Evolutionary conservation across 2,329 filamentous ascomycete genomes (phyloP), one percentile per base, ranked within the genome.

Genomic region (Penicillium crustosum): DNA sequence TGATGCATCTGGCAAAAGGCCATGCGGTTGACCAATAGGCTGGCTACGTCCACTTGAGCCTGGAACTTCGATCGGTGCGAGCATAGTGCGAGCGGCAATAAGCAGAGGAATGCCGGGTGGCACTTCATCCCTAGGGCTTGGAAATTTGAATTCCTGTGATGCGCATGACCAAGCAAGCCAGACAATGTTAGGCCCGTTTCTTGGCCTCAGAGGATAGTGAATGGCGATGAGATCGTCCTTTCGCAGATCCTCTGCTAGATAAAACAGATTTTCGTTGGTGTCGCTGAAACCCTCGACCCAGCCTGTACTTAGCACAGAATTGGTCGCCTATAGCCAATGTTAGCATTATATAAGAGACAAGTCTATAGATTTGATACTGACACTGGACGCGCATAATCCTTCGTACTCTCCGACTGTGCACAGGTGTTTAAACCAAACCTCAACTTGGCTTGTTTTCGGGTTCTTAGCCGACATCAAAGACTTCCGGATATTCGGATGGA

Each of bases 231-330:
- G 58, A 19, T 69, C 58, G 19, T 66, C 57, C 19, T 59, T 58
- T 3, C 59, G 59, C 19, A 78, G 65, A 17, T 64, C 57, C 19
- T 71, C 55, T 13, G 68, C 67, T 49, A 75, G 61, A 4, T 54
- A 54, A 39, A 66, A 66, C 12, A 77, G 42, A 3, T 52, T 52
- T 10, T 59, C 27, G 33, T 70, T 64, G 4, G 69, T 74, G 44
- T 77, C 70, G 17, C 65, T 43, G 56, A 67, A 78, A 0, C 71
- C 70, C 54, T 73, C 64, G 27, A 76, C 60, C 68, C 70, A 77
- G 36, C 70, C 70, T 51, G 67, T 73, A 38, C 64, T 64, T 48
- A 38, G 33, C 19, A 51, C 19, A 9, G 13, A 45, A 35, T 52
- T 33, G 7, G 6, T 17, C 15, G 15, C 17, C 53, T 55, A 17